Evolutionary conservation across 1,284 basidiomycete species (phyloP), one percentile per base, ranked within the genome.

Genomic region (Thecaphora thlaspeos): DNA sequence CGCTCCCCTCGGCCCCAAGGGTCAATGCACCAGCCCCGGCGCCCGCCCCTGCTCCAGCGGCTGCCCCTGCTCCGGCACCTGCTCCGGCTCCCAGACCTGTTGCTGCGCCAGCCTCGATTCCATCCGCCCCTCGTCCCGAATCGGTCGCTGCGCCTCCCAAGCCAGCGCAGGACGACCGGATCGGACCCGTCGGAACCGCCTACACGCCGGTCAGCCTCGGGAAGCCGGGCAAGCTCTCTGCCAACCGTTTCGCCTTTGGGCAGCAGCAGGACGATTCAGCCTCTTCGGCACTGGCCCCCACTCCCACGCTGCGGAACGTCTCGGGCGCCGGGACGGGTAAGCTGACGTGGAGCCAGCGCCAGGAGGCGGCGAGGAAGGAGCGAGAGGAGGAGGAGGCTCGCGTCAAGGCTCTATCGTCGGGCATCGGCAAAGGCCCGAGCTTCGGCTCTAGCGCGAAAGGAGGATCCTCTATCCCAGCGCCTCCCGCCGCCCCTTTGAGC

Each of bases 311-410:
- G 2, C 55, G 75, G 17, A 50, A 37, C 22, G 38, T 56, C 0
- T 56, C 53, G 2, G 69, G 64, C 11, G 32, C 32, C 4, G 70
- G 68, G 5, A 51, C 57, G 2, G 71, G 71, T 24, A 72, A 70
- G 48, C 65, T 77, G 9, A 76, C 75, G 7, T 77, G 75, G 75
- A 74, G 69, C 41, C 75, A 77, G 47, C 54, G 75, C 8, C 75
- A 77, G 46, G 75, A 72, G 37, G 61, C 61, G 19, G 74, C 71
- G 1, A 54, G 54, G 19, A 72, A 73, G 50, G 73, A 74, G 39
- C 46, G 49, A 18, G 70, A 76, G 39, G 71, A 61, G 44, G 71
- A 74, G 22, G 71, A 72, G 32, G 59, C 51, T 9, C 34, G 55
- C 2, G 59, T 58, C 24, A 40, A 48, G 37, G 44, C 56, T 52